These are phyloP conservation scores for Paradendryphiella salina DNA, from an alignment of 2,329 filamentous ascomycete species.

Conservation along the genomic window DNA sequence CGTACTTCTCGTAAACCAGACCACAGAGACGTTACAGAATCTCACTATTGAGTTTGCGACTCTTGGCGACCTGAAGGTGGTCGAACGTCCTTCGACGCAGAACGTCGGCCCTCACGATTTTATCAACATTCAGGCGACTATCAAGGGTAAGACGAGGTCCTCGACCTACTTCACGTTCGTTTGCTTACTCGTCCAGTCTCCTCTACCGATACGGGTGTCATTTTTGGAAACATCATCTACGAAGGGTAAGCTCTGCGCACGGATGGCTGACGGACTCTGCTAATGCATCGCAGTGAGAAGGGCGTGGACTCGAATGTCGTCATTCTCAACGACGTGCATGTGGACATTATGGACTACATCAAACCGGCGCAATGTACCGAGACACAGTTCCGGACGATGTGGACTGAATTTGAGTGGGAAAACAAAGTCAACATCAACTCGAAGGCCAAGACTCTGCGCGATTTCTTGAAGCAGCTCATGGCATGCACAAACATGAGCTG, in stretches of 20 bases:
- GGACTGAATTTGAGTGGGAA: conserved; percentile 99
- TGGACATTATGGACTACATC: conserved; percentile 99
- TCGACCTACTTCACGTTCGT: neutral
- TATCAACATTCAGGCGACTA: conserved; percentile 96
- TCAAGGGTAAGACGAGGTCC: conserved; percentile 73
- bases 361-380: conserved; percentile 95
- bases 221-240: conserved; percentile 98
- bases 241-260: conserved; percentile 62
- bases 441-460: conserved; percentile 86
- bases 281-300: conserved; percentile 72
- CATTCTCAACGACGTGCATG: conserved; percentile 95
- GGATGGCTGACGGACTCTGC: neutral
- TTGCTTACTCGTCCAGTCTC: conserved; percentile 62
- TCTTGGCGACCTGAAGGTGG: conserved; percentile 93
- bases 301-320: conserved; percentile 78
- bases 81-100: conserved; percentile 93
- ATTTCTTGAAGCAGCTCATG: conserved; percentile 94
- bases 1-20: conserved; percentile 95
- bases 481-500: conserved; percentile 99
- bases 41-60: conserved; percentile 98
- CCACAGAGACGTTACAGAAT: conserved; percentile 93
- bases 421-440: conserved; percentile 99
- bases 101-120: conserved; percentile 96
- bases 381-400: conserved; percentile 99
- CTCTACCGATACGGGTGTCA: conserved; percentile 95